Evolutionary conservation across 371 early-diverging fungal species (phyloP).

Genomic region (Actinomucor elegans): DNA sequence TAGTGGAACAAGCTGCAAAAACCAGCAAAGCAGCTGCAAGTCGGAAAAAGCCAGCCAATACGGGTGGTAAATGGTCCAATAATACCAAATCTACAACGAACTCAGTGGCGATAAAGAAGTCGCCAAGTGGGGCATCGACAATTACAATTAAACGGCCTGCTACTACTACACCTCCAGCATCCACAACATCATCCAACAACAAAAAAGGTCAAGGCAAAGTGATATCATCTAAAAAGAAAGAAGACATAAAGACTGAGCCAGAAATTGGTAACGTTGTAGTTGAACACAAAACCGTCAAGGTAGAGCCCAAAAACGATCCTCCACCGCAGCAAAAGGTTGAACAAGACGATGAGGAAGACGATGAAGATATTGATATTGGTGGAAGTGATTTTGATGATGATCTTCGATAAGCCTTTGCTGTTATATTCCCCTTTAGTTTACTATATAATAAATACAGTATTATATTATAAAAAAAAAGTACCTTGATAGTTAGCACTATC

Average conservation of each 20-base stretch:
- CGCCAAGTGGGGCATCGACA: background rate
- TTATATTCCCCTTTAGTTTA: background rate
- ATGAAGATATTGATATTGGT: conserved; percentile 68
- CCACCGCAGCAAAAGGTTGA: background rate
- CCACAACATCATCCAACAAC: background rate
- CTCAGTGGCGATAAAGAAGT: background rate
- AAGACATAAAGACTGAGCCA: too few species aligned
- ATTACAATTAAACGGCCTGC: background rate
- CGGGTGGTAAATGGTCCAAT: conserved; percentile 6
- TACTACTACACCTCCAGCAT: background rate
- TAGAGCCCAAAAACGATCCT: background rate
- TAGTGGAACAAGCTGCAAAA: background rate
- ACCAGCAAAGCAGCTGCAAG: background rate
- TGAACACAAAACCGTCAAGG: conserved; percentile 11
- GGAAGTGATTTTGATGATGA: conserved; percentile 66
- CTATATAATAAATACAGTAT: too few species aligned
- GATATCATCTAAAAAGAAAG: background rate
- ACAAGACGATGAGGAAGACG: conserved; percentile 50
- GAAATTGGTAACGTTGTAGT: conserved; percentile 14
- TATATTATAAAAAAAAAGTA: too few species aligned
- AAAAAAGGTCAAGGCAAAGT: background rate
- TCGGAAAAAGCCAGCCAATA: conserved; percentile 2
- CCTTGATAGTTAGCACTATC: background rate
- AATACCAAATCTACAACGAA: background rate
- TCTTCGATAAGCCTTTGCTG: conserved; percentile 35